These are phyloP conservation scores for Colletotrichum sp. DNA, from an alignment of 2,329 filamentous ascomycete genomes.

Conservation along the genomic window DNA sequence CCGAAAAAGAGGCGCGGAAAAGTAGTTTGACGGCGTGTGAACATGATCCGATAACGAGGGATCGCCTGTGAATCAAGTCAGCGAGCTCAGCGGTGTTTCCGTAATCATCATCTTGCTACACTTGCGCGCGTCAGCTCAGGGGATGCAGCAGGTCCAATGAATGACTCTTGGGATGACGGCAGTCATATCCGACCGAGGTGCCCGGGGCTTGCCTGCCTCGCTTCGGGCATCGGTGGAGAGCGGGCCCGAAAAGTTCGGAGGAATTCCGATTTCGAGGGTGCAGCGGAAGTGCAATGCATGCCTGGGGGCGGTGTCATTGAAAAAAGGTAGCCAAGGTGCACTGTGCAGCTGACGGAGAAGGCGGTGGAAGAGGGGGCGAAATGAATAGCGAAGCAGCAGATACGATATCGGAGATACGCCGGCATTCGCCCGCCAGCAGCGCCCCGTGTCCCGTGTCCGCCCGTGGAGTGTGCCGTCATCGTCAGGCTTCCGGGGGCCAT, in stretches of 20 bases:
- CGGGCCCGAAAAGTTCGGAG: constrained; percentile 1
- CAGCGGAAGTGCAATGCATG: neutral
- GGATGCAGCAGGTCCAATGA: neutral
- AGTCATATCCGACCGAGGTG: neutral
- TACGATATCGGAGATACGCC: constrained; percentile 24
- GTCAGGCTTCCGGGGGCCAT: neutral
- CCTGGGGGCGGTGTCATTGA: neutral
- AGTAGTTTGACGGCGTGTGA: neutral
- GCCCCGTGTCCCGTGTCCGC: neutral
- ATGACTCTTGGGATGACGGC: neutral
- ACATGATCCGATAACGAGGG: neutral
- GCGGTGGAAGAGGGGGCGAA: neutral
- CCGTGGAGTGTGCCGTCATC: neutral
- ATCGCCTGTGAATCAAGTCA: neutral
- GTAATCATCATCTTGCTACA: neutral
- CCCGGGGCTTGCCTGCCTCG: constrained; percentile 5
- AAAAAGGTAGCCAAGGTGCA: neutral
- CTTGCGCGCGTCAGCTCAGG: neutral
- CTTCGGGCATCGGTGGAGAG: neutral
- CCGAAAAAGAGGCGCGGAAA: neutral
- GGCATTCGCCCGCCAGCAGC: neutral
- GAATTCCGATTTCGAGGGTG: neutral
- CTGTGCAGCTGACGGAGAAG: neutral
- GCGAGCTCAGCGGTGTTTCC: neutral
- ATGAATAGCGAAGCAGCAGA: neutral